phyloP scores from a whole-genome alignment of 768 basidiomycete species.

The Psilocybe subaeruginosa region DNA sequence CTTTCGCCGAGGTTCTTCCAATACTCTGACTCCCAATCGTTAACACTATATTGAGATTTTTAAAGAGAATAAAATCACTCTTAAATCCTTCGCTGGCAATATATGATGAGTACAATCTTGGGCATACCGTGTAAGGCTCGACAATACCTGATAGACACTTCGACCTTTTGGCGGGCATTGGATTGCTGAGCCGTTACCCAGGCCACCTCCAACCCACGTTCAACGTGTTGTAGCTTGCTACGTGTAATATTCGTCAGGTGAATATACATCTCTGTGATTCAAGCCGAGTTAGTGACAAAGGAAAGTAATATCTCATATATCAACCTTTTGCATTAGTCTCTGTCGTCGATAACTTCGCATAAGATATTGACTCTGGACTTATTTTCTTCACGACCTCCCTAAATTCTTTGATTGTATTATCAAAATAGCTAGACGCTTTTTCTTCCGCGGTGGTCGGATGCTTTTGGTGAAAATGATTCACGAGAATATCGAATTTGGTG shows the following conservation, averaged over 20 bases:
- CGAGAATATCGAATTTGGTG: no score
- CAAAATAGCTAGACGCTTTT: no score
- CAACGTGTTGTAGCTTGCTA: not conserved
- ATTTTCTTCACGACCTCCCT: no score
- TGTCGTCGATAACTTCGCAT: not conserved
- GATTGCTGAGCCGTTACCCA: slow-evolving; percentile 19
- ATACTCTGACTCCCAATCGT: slow-evolving; percentile 14
- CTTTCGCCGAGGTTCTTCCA: slow-evolving; percentile 16
- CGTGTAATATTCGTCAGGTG: not conserved
- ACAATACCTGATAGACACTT: slow-evolving; percentile 17
- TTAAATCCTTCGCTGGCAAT: slow-evolving; percentile 18
- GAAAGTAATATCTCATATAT: not conserved
- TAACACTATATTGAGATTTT: not conserved
- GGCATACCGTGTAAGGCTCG: no score
- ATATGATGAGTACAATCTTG: no score
- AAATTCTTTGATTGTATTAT: no score
- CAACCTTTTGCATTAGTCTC: not conserved
- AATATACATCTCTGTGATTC: not conserved
- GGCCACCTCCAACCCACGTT: not conserved
- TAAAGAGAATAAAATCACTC: slow-evolving; percentile 5
- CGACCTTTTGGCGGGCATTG: slow-evolving; percentile 16
- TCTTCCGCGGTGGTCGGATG: no score
- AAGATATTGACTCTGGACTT: not conserved
- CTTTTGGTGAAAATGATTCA: no score
- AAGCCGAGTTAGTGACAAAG: not conserved